phyloP scores from a whole-genome alignment of 1,139 yeast species.

The Geotrichum fermentans region DNA sequence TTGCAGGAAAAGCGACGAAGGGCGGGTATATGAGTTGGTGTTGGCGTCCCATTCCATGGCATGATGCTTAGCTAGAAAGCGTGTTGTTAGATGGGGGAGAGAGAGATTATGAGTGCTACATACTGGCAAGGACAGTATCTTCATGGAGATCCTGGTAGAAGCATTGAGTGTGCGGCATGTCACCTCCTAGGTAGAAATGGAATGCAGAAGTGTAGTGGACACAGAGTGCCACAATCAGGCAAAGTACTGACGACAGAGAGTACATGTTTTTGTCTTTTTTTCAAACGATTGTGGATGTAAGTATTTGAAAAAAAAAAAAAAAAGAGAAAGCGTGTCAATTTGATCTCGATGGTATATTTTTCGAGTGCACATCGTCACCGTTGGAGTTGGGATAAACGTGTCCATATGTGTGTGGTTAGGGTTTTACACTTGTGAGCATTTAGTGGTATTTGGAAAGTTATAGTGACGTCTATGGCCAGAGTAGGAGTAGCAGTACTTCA shows the following conservation, averaged over 20 bases:
- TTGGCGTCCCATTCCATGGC: constrained; percentile 53
- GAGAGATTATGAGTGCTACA: constrained; percentile 15
- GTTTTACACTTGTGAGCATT: too few species aligned
- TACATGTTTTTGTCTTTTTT: constrained; percentile 11
- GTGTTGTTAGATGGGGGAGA: not conserved
- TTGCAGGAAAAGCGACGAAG: constrained; percentile 45
- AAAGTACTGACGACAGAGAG: constrained; percentile 9
- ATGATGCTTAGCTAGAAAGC: constrained; percentile 42
- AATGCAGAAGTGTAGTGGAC: constrained; percentile 32
- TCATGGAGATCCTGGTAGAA: constrained; percentile 60
- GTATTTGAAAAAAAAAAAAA: too few species aligned
- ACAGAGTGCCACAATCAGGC: constrained; percentile 15
- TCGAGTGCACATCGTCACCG: not conserved
- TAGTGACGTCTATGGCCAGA: too few species aligned
- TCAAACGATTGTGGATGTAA: not conserved
- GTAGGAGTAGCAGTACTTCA: not conserved
- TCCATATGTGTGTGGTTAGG: not conserved
- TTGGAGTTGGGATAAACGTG: constrained; percentile 5
- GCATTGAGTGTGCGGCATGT: constrained; percentile 50
- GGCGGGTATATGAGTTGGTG: constrained; percentile 44
- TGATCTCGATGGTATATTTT: too few species aligned
- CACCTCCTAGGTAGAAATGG: constrained; percentile 56
- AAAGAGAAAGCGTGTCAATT: too few species aligned
- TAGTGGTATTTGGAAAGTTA: too few species aligned
- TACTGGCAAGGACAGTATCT: constrained; percentile 56